These are phyloP conservation scores for Excoecaria cochinchinensis DNA, from an alignment of 345 rosid species.

Conservation along the genomic window DNA sequence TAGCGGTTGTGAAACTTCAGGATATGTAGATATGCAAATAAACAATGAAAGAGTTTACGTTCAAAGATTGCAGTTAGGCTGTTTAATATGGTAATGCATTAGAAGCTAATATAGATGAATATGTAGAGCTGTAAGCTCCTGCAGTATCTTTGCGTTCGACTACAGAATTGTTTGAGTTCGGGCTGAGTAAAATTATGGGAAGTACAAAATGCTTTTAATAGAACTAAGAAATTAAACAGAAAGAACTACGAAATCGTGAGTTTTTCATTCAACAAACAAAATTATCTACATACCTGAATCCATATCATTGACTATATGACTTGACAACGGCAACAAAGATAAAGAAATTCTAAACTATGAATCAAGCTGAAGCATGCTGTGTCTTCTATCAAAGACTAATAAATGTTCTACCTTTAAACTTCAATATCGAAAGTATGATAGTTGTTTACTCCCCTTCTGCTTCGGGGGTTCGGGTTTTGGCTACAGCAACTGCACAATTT, in stretches of 20 bases:
- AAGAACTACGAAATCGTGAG: not conserved
- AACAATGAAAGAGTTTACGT: not conserved
- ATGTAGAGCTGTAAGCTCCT: no score
- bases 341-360: not conserved
- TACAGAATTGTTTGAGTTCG: no score
- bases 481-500: not conserved
- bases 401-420: not conserved
- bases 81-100: not conserved
- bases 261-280: not conserved
- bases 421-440: not conserved
- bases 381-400: not conserved
- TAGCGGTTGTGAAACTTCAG: no score
- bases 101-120: no score
- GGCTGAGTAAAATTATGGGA: not conserved
- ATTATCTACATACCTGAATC: constrained; percentile 14
- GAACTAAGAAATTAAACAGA: no score
- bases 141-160: no score
- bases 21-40: no score
- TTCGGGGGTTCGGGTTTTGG: not conserved
- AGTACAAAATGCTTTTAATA: not conserved
- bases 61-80: not conserved
- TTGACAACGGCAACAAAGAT: not conserved
- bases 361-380: not conserved
- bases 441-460: no score
- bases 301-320: not conserved